A percentile compares a stretch with the other conserved stretches of the same genome.
Evolutionary conservation across 1,139 yeast species (phyloP).

Genomic region (Zygosaccharomyces sapae): DNA sequence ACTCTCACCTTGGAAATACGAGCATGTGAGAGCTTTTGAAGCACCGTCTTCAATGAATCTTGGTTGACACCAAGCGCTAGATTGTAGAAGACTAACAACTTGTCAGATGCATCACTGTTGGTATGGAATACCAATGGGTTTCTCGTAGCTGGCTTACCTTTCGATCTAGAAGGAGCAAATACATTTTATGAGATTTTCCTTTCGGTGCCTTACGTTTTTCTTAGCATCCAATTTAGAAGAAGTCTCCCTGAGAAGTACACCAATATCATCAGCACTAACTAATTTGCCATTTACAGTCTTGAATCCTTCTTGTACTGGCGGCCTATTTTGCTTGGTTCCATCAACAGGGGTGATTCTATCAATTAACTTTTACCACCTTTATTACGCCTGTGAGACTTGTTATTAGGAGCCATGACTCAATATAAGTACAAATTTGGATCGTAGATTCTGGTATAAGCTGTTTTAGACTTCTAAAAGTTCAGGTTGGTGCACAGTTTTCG

Average conservation of each 20-base stretch:
- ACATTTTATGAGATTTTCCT: neutral
- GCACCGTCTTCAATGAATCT: conserved; percentile 20
- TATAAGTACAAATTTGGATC: neutral
- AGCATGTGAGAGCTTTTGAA: conserved; percentile 26
- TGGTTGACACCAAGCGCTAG: conserved; percentile 29
- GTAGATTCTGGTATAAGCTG: neutral
- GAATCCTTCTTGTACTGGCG: conserved; percentile 16
- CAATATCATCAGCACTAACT: conserved; percentile 27
- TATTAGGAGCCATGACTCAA: neutral
- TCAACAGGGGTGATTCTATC: conserved; percentile 13
- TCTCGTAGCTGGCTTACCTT: conserved; percentile 4
- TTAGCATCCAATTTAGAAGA: conserved; percentile 12
- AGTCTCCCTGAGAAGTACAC: conserved; percentile 28
- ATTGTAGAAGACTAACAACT: conserved; percentile 25
- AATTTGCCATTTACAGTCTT: conserved; percentile 30
- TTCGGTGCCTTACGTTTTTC: conserved; percentile 5
- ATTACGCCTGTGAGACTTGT: conserved; percentile 2
- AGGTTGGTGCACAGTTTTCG: neutral
- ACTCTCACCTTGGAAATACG: conserved; percentile 23
- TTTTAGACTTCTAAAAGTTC: neutral
- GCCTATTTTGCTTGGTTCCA: conserved; percentile 5
- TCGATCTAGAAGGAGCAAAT: neutral
- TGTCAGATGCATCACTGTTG: conserved; percentile 11
- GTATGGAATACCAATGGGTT: conserved; percentile 26
- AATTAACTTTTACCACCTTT: conserved; percentile 12